Evolutionary conservation across 2,329 filamentous ascomycete genomes (phyloP), one percentile per base, ranked within the genome.

Genomic region (Cercospora sp.): DNA sequence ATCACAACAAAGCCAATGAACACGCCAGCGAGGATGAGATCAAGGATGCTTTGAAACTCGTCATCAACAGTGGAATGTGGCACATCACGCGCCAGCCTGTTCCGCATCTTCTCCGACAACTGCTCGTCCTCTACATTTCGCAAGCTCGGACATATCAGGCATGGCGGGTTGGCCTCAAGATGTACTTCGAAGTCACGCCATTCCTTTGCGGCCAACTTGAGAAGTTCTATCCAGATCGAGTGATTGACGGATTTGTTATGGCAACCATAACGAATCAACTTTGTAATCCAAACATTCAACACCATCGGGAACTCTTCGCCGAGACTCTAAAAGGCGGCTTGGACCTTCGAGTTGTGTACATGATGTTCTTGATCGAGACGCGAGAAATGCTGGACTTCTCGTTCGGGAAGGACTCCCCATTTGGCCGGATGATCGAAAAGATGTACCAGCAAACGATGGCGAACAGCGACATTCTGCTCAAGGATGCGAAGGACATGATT

Each of bases 11-110:
- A 31, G 70, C 68, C 66, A 72, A 72, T 60, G 65, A 61, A 9
- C 42, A 30, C 13, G 73, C 73, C 13, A 68, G 60, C 12, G 66
- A 73, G 30, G 73, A 74, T 62, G 67, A 73, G 73, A 64, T 73
- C 76, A 62, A 72, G 31, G 73, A 74, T 63, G 72, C 73, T 3
- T 60, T 75, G 5, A 72, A 69, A 72, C 77, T 63, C 69, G 79
- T 1, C 59, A 74, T 60, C 70, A 79, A 68, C 77, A 79, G 9
- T 72, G 74, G 76, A 0, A 68, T 80, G 8, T 87, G 82, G 80
- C 82, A 84, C 0, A 69, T 84, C 8, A 80, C 83, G 31, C 81
- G 82, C 16, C 87, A 89, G 68, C 88, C 88, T 0, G 83, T 84
- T 40, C 80, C 85, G 0, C 81, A 83, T 13, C 72, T 89, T 1